Evolutionary conservation across 495 filamentous ascomycete species (phyloP).

Genomic region (Xylaria grammica): DNA sequence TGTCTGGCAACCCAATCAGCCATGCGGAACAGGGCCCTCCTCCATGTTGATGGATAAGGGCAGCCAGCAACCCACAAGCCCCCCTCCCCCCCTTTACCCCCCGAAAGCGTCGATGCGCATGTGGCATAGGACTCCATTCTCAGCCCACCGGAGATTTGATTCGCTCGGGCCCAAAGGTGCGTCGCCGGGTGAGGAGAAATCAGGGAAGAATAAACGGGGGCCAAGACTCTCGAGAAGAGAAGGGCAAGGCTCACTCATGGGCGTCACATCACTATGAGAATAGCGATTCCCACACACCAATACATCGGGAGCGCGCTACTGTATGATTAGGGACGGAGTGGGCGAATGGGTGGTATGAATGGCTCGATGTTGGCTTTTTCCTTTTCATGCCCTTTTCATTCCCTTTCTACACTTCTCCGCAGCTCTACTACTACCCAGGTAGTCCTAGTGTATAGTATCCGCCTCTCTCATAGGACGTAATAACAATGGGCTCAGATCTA

Average conservation of each 20-base stretch:
- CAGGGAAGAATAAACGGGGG: constrained; percentile 23
- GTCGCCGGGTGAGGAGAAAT: constrained; percentile 17
- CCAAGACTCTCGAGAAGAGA: not conserved
- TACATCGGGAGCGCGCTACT: constrained; percentile 34
- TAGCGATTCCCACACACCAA: constrained; percentile 36
- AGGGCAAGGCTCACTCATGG: constrained; percentile 12
- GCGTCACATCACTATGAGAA: constrained; percentile 14
- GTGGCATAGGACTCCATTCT: constrained; percentile 17
- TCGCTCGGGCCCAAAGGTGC: constrained; percentile 11
- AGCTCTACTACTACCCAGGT: constrained; percentile 6
- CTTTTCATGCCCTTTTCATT: not conserved
- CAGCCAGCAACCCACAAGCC: not conserved
- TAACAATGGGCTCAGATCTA: constrained; percentile 2
- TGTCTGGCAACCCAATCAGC: constrained; percentile 38
- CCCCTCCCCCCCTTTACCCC: constrained; percentile 8
- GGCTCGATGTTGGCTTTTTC: not conserved
- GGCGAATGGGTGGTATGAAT: constrained; percentile 5
- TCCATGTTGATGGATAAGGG: constrained; percentile 3
- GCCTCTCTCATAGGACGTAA: too few species aligned
- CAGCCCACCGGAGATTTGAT: constrained; percentile 17
- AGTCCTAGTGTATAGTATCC: not conserved
- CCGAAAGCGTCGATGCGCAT: constrained; percentile 23
- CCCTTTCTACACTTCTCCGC: constrained; percentile 20
- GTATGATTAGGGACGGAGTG: constrained; percentile 6
- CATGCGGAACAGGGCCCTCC: constrained; percentile 18